Evolutionary conservation across 768 basidiomycete species (phyloP).

Genomic region (Pholiota molesta): DNA sequence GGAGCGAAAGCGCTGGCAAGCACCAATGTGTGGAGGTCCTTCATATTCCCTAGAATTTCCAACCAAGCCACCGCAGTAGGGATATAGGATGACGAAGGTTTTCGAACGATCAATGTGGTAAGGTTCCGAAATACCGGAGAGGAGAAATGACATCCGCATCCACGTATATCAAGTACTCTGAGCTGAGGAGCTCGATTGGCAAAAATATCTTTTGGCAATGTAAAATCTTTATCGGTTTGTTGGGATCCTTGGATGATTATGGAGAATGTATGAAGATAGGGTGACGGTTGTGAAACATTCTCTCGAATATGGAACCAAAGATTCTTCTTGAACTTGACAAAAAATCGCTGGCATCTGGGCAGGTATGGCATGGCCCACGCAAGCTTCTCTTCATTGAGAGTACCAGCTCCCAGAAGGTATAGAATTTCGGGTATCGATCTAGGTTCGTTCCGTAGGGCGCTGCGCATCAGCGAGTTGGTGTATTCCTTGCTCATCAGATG

Average conservation of each 20-base stretch:
- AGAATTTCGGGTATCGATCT: constrained; percentile 1
- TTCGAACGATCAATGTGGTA: constrained; percentile 2
- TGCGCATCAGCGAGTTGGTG: neutral
- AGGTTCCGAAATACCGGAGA: constrained; percentile 6
- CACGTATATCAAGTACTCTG: constrained; percentile 5
- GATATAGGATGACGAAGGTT: neutral
- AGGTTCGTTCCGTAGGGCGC: neutral
- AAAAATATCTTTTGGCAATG: constrained; percentile 1
- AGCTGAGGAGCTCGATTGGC: constrained; percentile 2
- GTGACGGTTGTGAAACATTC: neutral
- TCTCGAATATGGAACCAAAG: constrained; percentile 2
- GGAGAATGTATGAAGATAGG: constrained; percentile 1
- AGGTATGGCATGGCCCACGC: neutral
- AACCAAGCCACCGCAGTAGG: constrained; percentile 1
- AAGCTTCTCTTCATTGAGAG: neutral
- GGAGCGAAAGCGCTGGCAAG: neutral
- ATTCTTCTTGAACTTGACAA: constrained; percentile 1
- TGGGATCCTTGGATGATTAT: constrained; percentile 5
- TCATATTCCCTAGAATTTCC: constrained; percentile 3
- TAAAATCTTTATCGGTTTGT: neutral
- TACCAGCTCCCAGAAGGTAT: neutral
- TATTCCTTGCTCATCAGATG: neutral
- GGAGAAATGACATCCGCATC: constrained; percentile 1
- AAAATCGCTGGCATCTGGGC: neutral
- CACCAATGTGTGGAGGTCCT: neutral